Evolutionary conservation across 2,329 filamentous ascomycete genomes (phyloP), one percentile per base, ranked within the genome.

Genomic region (Fonsecaea pugnacius): DNA sequence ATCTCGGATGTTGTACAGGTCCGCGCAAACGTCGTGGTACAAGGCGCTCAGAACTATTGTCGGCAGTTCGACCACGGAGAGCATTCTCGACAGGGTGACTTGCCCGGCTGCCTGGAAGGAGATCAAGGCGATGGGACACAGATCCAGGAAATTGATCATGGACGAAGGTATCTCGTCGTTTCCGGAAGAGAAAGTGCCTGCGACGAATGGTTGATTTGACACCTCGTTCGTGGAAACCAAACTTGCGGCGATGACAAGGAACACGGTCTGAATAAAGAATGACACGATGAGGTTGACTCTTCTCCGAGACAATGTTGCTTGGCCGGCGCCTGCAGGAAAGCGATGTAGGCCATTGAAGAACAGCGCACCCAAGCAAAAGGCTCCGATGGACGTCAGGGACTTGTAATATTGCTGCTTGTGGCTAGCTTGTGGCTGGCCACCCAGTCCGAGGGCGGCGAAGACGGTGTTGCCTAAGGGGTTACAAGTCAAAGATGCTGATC

Each of bases 41-140:
- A 80, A 72, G 50, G 78, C 79, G 10, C 79, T 81, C 67, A 81
- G 68, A 5, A 81, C 79, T 16, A 80, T 78, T 8, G 78, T 80
- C 14, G 79, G 79, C 46, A 81, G 76, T 69, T 81, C 79, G 54
- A 78, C 77, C 66, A 77, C 77, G 0, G 74, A 73, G 27, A 81
- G 72, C 4, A 76, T 71, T 2, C 79, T 75, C 60, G 76, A 79
- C 18, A 77, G 75, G 2, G 78, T 75, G 66, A 80, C 79, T 63
- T 79, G 78, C 0, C 78, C 78, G 0, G 73, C 76, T 1, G 76
- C 75, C 64, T 79, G 76, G 63, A 80, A 79, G 18, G 77, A 71
- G 3, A 80, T 70, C 0, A 81, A 68, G 3, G 73, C 75, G 40
- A 81, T 76, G 4, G 78, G 76, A 1, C 78, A 61, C 1, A 78